Evolutionary conservation across 495 filamentous ascomycete genomes (phyloP).

Genomic region (Monascus purpureus): DNA sequence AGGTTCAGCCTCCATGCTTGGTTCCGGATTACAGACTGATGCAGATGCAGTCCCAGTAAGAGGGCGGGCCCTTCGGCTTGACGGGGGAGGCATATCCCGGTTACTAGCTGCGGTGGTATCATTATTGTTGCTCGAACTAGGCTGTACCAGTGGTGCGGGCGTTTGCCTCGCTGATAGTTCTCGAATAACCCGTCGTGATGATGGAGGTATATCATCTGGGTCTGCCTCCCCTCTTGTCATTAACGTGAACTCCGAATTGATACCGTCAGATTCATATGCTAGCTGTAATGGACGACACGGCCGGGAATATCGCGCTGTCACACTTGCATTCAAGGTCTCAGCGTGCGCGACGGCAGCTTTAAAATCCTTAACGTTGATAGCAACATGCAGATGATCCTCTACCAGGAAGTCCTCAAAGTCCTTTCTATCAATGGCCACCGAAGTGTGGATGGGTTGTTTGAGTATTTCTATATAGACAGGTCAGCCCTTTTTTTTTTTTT

Average conservation of each 20-base stretch:
- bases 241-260: conserved; percentile 75
- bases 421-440: conserved; percentile 68
- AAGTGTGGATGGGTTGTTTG: conserved; percentile 88
- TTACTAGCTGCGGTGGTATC: background rate
- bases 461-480: conserved; percentile 49
- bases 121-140: conserved; percentile 2
- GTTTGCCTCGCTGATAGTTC: conserved; percentile 22
- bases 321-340: conserved; percentile 51
- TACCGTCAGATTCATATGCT: conserved; percentile 57
- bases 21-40: conserved; percentile 9
- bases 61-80: conserved; percentile 19
- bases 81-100: conserved; percentile 11
- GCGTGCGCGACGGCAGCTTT: conserved; percentile 81
- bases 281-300: conserved; percentile 77
- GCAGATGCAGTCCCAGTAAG: conserved; percentile 14
- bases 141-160: conserved; percentile 10
- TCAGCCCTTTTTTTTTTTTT: too few species aligned
- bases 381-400: conserved; percentile 69
- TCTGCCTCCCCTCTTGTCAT: conserved; percentile 83
- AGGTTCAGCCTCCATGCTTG: conserved; percentile 18
- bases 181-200: conserved; percentile 16
- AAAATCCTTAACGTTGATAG: conserved; percentile 90
- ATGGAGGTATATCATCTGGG: conserved; percentile 22
- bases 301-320: conserved; percentile 66
- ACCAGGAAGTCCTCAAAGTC: conserved; percentile 78